These are phyloP conservation scores for Heterobasidion occidentale DNA, from an alignment of 1,284 basidiomycete genomes.

Conservation along the genomic window DNA sequence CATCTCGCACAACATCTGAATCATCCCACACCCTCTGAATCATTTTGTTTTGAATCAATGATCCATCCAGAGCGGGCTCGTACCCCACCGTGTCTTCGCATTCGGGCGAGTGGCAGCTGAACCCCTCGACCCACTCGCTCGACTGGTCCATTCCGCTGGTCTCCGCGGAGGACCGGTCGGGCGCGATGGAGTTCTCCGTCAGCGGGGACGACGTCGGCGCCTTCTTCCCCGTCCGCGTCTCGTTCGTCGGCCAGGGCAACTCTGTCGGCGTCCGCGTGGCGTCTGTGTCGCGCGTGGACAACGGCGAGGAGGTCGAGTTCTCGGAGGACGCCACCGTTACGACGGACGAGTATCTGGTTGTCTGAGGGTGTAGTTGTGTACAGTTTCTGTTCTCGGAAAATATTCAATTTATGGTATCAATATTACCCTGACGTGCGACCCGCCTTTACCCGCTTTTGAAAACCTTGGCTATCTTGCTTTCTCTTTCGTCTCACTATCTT, in stretches of 20 bases:
- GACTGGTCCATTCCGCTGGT: conserved; percentile 76
- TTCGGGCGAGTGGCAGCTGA: conserved; percentile 75
- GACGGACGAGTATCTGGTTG: conserved; percentile 66
- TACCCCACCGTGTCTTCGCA: conserved; percentile 82
- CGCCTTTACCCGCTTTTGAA: too few relatives aligned
- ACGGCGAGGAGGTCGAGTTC: conserved; percentile 57
- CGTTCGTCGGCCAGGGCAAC: conserved; percentile 76
- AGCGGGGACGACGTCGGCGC: conserved; percentile 76
- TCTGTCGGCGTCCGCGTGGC: conserved; percentile 65
- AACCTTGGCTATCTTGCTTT: too few relatives aligned
- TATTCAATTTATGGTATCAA: not conserved
- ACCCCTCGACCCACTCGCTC: conserved; percentile 71
- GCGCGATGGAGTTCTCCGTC: conserved; percentile 83
- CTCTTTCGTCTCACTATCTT: too few relatives aligned
- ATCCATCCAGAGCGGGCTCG: conserved; percentile 54
- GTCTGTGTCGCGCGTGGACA: conserved; percentile 48
- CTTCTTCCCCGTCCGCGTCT: conserved; percentile 91
- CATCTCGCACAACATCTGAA: not conserved
- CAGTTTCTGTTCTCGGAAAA: not conserved
- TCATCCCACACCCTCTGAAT: too few relatives aligned
- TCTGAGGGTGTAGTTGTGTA: conserved; percentile 20
- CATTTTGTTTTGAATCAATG: not conserved
- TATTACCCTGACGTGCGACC: too few relatives aligned
- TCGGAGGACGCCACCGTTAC: conserved; percentile 72
- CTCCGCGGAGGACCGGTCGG: conserved; percentile 53